phyloP scores from a whole-genome alignment of 2,329 filamentous ascomycete species.

The Colletotrichum sp. region DNA sequence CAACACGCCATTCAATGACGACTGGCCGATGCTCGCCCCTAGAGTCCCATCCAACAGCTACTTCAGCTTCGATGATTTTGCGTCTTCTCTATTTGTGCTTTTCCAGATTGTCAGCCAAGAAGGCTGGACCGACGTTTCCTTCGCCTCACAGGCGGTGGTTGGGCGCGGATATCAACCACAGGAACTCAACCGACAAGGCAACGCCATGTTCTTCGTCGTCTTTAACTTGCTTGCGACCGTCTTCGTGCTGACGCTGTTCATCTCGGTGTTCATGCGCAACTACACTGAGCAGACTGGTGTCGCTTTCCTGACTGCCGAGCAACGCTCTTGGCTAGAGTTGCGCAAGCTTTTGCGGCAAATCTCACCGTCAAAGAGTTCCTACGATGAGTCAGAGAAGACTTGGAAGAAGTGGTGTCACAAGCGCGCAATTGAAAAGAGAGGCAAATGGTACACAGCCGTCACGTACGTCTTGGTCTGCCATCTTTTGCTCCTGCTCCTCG shows the following conservation, averaged over 20 bases:
- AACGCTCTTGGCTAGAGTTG: slow-evolving; percentile 95
- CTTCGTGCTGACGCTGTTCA: slow-evolving; percentile 95
- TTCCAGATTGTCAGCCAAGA: slow-evolving; percentile 99
- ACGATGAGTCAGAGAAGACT: slow-evolving; percentile 74
- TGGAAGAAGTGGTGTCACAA: slow-evolving; percentile 97
- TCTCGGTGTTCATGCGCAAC: slow-evolving; percentile 99
- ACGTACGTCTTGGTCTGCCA: slow-evolving; percentile 83
- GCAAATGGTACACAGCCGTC: slow-evolving; percentile 85
- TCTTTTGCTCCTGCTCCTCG: slow-evolving; percentile 80
- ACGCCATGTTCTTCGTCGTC: slow-evolving; percentile 91
- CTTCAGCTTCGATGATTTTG: slow-evolving; percentile 94
- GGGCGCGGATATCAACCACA: slow-evolving; percentile 77
- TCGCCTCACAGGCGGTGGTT: slow-evolving; percentile 81
- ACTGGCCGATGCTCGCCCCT: slow-evolving; percentile 85
- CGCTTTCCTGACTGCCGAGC: slow-evolving; percentile 92
- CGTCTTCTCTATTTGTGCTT: slow-evolving; percentile 90
- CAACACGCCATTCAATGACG: slow-evolving; percentile 72
- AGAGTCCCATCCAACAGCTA: slow-evolving; percentile 81
- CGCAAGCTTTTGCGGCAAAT: slow-evolving; percentile 92
- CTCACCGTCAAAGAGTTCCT: slow-evolving; percentile 90
- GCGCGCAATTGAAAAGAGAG: slow-evolving; percentile 90
- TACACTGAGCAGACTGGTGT: slow-evolving; percentile 99
- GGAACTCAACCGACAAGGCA: slow-evolving; percentile 74
- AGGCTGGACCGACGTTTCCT: slow-evolving; percentile 95
- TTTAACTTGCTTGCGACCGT: slow-evolving; percentile 97